Evolutionary conservation across 1,284 basidiomycete species (phyloP).

Genomic region (Vanrija pseudolonga): DNA sequence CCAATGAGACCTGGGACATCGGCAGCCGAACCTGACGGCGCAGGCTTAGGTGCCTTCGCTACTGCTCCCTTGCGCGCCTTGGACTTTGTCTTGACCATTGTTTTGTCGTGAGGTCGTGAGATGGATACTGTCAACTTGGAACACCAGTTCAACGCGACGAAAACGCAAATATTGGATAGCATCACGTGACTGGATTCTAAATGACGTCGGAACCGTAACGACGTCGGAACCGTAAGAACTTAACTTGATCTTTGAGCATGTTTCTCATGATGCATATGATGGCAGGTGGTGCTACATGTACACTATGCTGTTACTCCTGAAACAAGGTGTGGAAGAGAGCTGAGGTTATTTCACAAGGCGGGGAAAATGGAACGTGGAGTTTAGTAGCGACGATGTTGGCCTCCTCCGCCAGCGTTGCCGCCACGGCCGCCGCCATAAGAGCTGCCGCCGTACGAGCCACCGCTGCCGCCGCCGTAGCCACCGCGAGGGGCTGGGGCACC

Average conservation of each 20-base stretch:
- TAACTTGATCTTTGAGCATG: too few relatives aligned
- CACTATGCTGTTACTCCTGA: too few relatives aligned
- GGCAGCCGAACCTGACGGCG: slow-evolving; percentile 3
- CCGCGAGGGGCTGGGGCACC: slow-evolving; percentile 2
- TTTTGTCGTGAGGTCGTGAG: neutral
- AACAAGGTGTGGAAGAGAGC: too few relatives aligned
- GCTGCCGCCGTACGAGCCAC: slow-evolving; percentile 6
- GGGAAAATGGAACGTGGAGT: neutral
- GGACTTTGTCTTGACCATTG: slow-evolving; percentile 19
- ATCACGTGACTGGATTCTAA: too few relatives aligned
- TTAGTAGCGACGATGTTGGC: neutral
- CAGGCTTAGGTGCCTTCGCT: slow-evolving; percentile 4
- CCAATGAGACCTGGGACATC: slow-evolving; percentile 28
- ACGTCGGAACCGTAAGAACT: too few relatives aligned
- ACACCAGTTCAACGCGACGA: too few relatives aligned
- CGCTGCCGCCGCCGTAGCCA: slow-evolving; percentile 18
- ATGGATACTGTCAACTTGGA: too few relatives aligned
- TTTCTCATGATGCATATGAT: too few relatives aligned
- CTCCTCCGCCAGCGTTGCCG: neutral
- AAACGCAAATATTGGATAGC: too few relatives aligned
- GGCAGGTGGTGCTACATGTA: too few relatives aligned
- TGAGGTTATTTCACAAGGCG: too few relatives aligned
- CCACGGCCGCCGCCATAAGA: neutral
- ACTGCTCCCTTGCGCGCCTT: neutral
- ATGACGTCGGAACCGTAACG: too few relatives aligned